Conservation (phyloP, 1,284 basidiomycete genomes). For the Fomitopsis palustris region DNA sequence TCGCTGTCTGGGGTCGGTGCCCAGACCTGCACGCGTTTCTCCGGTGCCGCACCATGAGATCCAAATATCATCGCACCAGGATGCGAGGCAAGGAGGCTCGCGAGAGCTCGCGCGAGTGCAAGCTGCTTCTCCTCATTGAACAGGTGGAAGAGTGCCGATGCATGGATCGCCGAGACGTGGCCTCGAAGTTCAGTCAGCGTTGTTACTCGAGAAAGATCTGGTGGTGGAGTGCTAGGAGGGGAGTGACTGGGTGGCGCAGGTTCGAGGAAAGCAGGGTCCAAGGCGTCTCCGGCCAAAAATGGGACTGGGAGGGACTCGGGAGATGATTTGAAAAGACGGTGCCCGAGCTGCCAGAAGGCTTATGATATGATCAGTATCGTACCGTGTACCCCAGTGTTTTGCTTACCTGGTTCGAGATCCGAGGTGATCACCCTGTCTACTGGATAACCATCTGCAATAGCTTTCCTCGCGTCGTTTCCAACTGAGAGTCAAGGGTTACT, state of each 20-base stretch:
- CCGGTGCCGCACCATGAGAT: conserved; percentile 18
- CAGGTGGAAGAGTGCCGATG: conserved; percentile 47
- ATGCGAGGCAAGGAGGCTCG: conserved; percentile 31
- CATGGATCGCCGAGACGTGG: conserved; percentile 41
- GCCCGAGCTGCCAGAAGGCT: conserved; percentile 17
- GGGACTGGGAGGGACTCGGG: conserved; percentile 38
- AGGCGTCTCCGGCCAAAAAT: conserved; percentile 43
- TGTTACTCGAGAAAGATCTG: conserved; percentile 30
- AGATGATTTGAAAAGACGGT: conserved; percentile 21
- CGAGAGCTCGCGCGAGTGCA: conserved; percentile 34
- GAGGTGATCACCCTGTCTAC: conserved; percentile 28
- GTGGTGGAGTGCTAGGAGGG: conserved; percentile 19
- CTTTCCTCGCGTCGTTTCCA: conserved; percentile 39
- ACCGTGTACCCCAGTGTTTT: background rate
- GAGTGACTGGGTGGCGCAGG: conserved; percentile 24
- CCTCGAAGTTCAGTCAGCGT: conserved; percentile 40
- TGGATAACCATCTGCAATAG: conserved; percentile 34
- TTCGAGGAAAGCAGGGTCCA: conserved; percentile 34
- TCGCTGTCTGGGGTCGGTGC: background rate
- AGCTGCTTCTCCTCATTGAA: conserved; percentile 40
- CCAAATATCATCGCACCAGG: conserved; percentile 36
- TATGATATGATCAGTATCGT: conserved; percentile 16
- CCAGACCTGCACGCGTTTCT: conserved; percentile 17
- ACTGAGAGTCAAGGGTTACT: conserved; percentile 22
- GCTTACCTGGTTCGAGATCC: conserved; percentile 25